These are phyloP conservation scores for Paecilomyces fulvus DNA, from an alignment of 2,329 filamentous ascomycete genomes.

Conservation along the genomic window DNA sequence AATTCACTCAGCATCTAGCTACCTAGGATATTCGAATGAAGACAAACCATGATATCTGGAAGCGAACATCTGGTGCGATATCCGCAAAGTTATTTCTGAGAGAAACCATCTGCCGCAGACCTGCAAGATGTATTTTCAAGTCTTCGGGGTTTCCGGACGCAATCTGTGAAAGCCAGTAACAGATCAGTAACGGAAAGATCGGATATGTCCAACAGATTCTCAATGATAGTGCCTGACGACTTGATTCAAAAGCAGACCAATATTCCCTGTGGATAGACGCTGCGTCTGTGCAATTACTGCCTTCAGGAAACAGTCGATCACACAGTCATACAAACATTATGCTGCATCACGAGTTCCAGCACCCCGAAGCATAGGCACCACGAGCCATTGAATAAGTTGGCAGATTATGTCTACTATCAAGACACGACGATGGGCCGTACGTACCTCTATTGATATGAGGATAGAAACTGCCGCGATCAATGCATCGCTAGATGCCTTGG, in stretches of 20 bases:
- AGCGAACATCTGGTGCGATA: constrained; percentile 28
- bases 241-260: too few relatives aligned
- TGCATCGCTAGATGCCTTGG: constrained; percentile 31
- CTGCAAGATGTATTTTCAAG: constrained; percentile 31
- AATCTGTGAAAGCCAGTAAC: constrained; percentile 19
- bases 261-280: too few relatives aligned
- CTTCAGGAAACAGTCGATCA: too few relatives aligned
- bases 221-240: too few relatives aligned
- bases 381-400: too few relatives aligned
- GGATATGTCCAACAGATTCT: not conserved
- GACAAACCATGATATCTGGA: constrained; percentile 32
- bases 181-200: not conserved
- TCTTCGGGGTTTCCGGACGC: constrained; percentile 31
- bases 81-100: constrained; percentile 30
- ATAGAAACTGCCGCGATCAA: constrained; percentile 31
- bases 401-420: too few relatives aligned
- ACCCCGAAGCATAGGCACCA: too few relatives aligned
- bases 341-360: too few relatives aligned
- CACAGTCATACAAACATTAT: too few relatives aligned
- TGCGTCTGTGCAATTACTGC: too few relatives aligned
- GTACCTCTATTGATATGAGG: constrained; percentile 32
- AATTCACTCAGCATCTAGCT: not conserved
- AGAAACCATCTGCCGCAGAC: constrained; percentile 30
- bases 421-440: not conserved
- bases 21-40: not conserved